A percentile compares a stretch with the other conserved stretches of the same genome.
These are phyloP conservation scores for Trypanosoma conorhini DNA, from an alignment of 208 protist genomes.

Conservation along the genomic window DNA sequence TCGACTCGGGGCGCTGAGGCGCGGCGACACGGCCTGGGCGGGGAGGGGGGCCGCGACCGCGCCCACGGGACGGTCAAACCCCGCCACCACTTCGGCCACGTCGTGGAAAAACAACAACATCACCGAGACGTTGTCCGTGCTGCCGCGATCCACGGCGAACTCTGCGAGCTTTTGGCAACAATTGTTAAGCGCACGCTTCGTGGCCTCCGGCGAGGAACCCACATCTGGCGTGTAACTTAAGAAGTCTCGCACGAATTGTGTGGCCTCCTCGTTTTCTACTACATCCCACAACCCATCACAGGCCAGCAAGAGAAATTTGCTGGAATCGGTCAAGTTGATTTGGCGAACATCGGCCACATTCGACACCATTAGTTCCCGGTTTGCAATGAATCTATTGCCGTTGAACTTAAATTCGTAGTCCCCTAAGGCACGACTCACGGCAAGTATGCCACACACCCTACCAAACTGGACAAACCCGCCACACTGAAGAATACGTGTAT, in stretches of 20 bases:
- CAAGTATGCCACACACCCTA: conserved; percentile 91
- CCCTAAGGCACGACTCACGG: conserved; percentile 89
- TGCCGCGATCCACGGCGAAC: conserved; percentile 78
- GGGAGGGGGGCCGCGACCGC: background rate
- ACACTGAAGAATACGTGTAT: conserved; percentile 70
- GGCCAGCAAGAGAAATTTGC: conserved; percentile 75
- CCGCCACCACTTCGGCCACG: conserved; percentile 61
- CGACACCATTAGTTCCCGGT: conserved; percentile 71
- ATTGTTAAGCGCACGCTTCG: conserved; percentile 61
- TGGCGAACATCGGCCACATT: conserved; percentile 80
- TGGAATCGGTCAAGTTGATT: conserved; percentile 71
- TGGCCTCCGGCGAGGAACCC: conserved; percentile 43
- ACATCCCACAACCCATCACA: conserved; percentile 92
- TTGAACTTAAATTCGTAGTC: conserved; percentile 93
- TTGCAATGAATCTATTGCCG: conserved; percentile 28
- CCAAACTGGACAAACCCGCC: conserved; percentile 92
- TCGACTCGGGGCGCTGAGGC: conserved; percentile 8
- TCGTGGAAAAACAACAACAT: conserved; percentile 84
- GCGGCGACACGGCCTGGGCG: conserved; percentile 1
- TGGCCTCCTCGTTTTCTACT: conserved; percentile 81
- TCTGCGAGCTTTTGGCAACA: conserved; percentile 82
- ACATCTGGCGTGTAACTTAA: conserved; percentile 75
- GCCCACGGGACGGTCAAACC: conserved; percentile 33
- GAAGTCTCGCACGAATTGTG: conserved; percentile 77
- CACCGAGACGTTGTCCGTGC: conserved; percentile 81